Conservation (phyloP, 179 eudicot species). For the Silene noctiflora region DNA sequence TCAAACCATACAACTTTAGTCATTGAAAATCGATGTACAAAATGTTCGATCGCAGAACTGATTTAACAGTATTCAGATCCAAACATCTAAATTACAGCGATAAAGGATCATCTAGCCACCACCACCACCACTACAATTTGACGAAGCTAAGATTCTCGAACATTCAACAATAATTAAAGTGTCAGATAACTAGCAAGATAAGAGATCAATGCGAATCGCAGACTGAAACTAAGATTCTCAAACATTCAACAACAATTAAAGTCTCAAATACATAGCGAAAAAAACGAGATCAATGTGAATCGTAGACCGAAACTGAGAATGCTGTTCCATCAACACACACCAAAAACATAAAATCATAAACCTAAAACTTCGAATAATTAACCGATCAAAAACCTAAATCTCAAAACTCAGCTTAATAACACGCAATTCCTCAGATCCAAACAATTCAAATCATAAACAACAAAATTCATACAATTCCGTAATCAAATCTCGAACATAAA, state of each 20-base stretch:
- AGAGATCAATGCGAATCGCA: background rate
- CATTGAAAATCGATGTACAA: background rate
- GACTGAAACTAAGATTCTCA: background rate
- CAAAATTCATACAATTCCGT: background rate
- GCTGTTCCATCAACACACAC: background rate
- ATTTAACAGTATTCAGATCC: background rate
- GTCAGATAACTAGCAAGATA: background rate
- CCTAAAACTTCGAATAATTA: constrained; percentile 1
- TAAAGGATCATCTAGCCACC: no score
- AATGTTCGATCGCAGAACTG: background rate
- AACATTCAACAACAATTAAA: no score
- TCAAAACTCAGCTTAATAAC: background rate
- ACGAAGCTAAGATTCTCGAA: background rate
- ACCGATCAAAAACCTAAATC: background rate
- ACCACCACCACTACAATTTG: no score
- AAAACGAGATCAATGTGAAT: background rate
- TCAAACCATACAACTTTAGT: background rate
- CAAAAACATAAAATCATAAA: background rate
- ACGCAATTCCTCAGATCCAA: constrained; percentile 13
- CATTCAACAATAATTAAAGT: background rate
- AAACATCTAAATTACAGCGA: background rate
- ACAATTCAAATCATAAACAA: background rate
- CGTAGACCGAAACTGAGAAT: background rate
- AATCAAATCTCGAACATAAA: background rate
- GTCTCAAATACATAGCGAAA: background rate